Conservation (phyloP, 2,329 filamentous ascomycete species). For the Myriosclerotinia scirpicola region DNA sequence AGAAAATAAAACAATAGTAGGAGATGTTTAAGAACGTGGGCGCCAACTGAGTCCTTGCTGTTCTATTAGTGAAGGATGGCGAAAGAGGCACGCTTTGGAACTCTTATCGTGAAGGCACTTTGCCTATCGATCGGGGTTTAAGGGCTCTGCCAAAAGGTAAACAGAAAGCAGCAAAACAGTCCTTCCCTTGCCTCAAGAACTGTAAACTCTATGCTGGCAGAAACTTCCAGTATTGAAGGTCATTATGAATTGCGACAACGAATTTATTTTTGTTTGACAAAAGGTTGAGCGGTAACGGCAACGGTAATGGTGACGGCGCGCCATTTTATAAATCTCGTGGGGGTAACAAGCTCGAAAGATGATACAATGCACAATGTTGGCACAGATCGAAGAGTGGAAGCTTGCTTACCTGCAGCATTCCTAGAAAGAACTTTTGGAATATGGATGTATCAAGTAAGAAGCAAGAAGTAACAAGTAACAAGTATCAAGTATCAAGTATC, state of each 20-base stretch:
- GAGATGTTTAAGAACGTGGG: background rate
- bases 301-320: slow-evolving; percentile 9
- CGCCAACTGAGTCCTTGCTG: slow-evolving; percentile 14
- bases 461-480: too few relatives aligned
- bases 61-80: slow-evolving; percentile 7
- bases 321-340: slow-evolving; percentile 13
- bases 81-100: slow-evolving; percentile 10
- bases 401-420: slow-evolving; percentile 43
- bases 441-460: background rate
- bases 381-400: slow-evolving; percentile 18
- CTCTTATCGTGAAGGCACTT: slow-evolving; percentile 19
- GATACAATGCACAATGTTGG: slow-evolving; percentile 12
- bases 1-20: slow-evolving; percentile 11
- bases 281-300: background rate
- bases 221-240: background rate
- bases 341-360: slow-evolving; percentile 1
- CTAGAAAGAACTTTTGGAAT: slow-evolving; percentile 24
- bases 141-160: slow-evolving; percentile 20
- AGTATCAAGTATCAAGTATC: too few relatives aligned
- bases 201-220: background rate
- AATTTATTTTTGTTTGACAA: background rate
- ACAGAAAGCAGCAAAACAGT: slow-evolving; percentile 1
- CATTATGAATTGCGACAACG: background rate
- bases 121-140: slow-evolving; percentile 21
- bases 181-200: slow-evolving; percentile 2